A percentile compares a stretch with the other conserved stretches of the same genome.
Evolutionary conservation across 2,329 filamentous ascomycete genomes (phyloP).

Genomic region (Fusarium ramigenum): DNA sequence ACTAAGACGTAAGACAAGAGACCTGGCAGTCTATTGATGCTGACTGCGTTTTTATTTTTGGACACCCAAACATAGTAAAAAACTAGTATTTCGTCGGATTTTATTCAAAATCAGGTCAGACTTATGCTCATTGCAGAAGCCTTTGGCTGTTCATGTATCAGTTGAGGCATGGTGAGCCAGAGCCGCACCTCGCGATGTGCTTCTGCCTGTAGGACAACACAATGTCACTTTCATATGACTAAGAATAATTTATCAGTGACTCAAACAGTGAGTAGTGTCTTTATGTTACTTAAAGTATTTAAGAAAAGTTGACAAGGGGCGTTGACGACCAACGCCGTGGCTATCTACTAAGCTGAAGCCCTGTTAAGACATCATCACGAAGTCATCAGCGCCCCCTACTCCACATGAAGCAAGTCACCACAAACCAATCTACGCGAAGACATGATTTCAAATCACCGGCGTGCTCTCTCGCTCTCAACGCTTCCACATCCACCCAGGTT

Average conservation of each 20-base stretch:
- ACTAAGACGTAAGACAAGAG: background rate
- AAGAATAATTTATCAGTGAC: background rate
- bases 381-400: background rate
- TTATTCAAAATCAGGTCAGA: accelerated
- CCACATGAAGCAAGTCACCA: background rate
- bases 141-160: background rate
- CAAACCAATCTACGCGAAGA: accelerated
- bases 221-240: no score
- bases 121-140: background rate
- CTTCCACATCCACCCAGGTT: background rate
- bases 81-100: accelerated
- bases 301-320: background rate
- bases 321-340: background rate
- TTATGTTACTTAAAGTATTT: background rate
- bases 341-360: background rate
- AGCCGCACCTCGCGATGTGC: background rate
- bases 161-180: background rate
- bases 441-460: background rate
- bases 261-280: background rate
- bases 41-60: background rate
- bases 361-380: background rate
- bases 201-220: background rate
- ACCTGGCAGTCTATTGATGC: accelerated
- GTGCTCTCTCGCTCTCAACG: background rate
- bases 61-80: accelerated